Conservation (phyloP, 257 asterid species). For the Solanum sejunctum region DNA sequence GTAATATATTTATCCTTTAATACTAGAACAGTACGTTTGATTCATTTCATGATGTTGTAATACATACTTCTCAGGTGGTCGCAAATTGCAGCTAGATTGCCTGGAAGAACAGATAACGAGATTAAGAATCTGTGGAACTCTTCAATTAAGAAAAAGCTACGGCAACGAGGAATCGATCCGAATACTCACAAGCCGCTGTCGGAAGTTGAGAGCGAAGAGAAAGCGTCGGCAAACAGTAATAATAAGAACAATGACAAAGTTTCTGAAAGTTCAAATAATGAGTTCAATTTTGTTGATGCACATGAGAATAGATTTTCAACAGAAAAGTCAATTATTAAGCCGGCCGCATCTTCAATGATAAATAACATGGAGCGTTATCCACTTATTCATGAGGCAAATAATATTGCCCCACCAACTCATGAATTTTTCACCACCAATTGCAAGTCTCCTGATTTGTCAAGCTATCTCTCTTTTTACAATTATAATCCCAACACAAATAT, state of each 20-base stretch:
- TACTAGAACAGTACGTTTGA: background rate
- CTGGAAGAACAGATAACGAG: conserved; percentile 89
- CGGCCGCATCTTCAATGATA: background rate
- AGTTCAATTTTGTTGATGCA: conserved; percentile 26
- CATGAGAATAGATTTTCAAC: conserved; percentile 2
- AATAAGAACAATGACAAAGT: conserved; percentile 27
- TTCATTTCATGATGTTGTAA: background rate
- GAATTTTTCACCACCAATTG: conserved; percentile 34
- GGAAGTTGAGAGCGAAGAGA: conserved; percentile 30
- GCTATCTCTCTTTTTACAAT: conserved; percentile 37
- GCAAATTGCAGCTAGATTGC: conserved; percentile 77
- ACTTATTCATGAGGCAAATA: background rate
- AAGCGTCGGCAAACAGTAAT: conserved; percentile 3
- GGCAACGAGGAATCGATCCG: conserved; percentile 81
- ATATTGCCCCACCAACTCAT: conserved; percentile 16
- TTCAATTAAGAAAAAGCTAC: conserved; percentile 77
- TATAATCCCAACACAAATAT: conserved; percentile 14
- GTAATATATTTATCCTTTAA: conserved; percentile 6
- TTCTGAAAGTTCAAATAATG: conserved; percentile 38
- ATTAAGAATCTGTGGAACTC: conserved; percentile 93
- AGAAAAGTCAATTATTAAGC: conserved; percentile 8
- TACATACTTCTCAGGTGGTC: conserved; percentile 50
- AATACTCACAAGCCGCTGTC: conserved; percentile 71
- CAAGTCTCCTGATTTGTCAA: conserved; percentile 25
- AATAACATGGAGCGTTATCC: conserved; percentile 16